A percentile compares a stretch with the other conserved stretches of the same genome.
phyloP scores from a whole-genome alignment of 257 asterid genomes.

The Eustoma russellianum region DNA sequence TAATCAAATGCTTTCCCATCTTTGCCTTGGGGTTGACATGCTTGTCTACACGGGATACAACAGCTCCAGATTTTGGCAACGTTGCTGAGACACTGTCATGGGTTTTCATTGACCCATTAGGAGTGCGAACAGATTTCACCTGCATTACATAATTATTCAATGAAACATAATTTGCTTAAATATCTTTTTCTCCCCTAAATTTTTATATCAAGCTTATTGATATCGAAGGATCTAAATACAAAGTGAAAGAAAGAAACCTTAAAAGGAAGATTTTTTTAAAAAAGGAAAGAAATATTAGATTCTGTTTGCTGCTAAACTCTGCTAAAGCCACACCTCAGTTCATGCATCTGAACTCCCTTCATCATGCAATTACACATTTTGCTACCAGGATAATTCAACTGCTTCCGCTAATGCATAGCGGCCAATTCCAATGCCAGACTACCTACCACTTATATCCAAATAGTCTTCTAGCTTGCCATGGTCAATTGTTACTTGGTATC shows the following conservation, averaged over 20 bases:
- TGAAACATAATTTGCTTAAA: neutral
- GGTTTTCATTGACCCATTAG: conserved; percentile 40
- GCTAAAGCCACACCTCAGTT: too few species aligned
- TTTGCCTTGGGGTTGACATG: conserved; percentile 48
- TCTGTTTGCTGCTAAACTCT: too few species aligned
- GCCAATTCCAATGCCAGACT: too few species aligned
- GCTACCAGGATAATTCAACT: too few species aligned
- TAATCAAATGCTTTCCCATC: conserved; percentile 31
- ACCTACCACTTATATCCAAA: too few species aligned
- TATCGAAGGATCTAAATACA: neutral
- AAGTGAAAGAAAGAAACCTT: neutral
- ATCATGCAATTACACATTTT: too few species aligned
- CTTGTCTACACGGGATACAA: conserved; percentile 32
- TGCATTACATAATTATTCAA: conserved; percentile 17
- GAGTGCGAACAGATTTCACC: conserved; percentile 60
- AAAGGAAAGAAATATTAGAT: too few species aligned
- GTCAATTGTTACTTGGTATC: too few species aligned
- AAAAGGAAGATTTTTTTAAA: neutral
- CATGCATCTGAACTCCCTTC: too few species aligned
- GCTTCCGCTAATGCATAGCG: too few species aligned
- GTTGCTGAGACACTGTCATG: conserved; percentile 24
- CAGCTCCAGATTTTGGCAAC: conserved; percentile 36
- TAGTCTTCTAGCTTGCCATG: too few species aligned
- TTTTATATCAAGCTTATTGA: neutral
- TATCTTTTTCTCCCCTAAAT: neutral